phyloP scores from a whole-genome alignment of 345 rosid genomes.

The Bretschneidera sinensis region DNA sequence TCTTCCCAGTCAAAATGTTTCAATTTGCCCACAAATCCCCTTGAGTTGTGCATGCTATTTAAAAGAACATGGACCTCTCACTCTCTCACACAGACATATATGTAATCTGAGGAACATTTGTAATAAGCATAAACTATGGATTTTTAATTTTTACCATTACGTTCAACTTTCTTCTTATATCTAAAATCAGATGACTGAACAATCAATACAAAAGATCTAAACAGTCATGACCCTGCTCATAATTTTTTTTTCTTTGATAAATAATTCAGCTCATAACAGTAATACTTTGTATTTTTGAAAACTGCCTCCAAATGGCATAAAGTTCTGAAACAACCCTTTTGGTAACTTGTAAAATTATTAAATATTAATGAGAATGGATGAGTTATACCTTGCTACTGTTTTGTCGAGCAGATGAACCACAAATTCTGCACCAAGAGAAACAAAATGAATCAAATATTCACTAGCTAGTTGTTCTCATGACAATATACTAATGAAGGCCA shows the following conservation, averaged over 20 bases:
- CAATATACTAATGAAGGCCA: not conserved
- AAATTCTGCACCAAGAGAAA: conserved; percentile 58
- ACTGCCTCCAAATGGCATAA: not conserved
- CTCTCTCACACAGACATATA: too few species aligned
- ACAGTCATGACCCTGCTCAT: too few species aligned
- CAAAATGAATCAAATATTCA: conserved; percentile 15
- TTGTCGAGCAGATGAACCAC: conserved; percentile 76
- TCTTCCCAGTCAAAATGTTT: not conserved
- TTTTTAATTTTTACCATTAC: too few species aligned
- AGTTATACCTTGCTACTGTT: conserved; percentile 62
- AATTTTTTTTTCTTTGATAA: too few species aligned
- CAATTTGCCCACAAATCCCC: not conserved
- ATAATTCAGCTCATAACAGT: too few species aligned
- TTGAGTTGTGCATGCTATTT: not conserved
- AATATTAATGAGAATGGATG: not conserved
- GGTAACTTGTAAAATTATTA: not conserved
- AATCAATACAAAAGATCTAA: too few species aligned
- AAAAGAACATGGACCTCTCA: not conserved
- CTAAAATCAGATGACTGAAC: too few species aligned
- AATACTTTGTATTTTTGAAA: not conserved
- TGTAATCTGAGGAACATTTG: not conserved
- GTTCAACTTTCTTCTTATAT: too few species aligned
- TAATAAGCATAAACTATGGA: too few species aligned
- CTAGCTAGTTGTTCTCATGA: not conserved
- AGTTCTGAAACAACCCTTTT: not conserved